phyloP scores from a whole-genome alignment of 2,329 filamentous ascomycete species.

The Cercospora nicotianae region DNA sequence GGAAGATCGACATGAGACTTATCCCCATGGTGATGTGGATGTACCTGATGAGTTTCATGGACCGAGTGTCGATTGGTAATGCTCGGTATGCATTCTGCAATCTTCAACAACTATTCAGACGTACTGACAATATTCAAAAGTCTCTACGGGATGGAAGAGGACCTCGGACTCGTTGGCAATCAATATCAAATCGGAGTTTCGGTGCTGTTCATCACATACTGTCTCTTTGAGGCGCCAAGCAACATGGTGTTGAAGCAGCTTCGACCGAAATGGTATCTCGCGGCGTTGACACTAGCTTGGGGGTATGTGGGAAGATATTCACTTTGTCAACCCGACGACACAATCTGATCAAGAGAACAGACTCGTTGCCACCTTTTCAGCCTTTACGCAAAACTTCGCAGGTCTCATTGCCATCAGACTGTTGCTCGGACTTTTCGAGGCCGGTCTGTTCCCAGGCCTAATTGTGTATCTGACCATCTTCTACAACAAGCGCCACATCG shows the following conservation, averaged over 20 bases:
- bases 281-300: conserved; percentile 14
- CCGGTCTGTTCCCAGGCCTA: conserved; percentile 22
- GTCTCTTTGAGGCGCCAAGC: conserved; percentile 14
- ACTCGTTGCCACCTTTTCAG: conserved; percentile 17
- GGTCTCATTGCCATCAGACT: conserved; percentile 17
- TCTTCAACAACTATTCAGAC: too few relatives aligned
- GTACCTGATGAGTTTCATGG: conserved; percentile 75
- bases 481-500: conserved; percentile 71
- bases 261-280: conserved; percentile 15
- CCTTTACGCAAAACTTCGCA: conserved; percentile 10
- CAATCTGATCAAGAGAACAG: not conserved
- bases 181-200: conserved; percentile 23
- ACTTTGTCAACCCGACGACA: not conserved
- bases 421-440: conserved; percentile 22
- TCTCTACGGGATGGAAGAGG: conserved; percentile 16
- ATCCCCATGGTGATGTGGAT: conserved; percentile 70
- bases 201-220: conserved; percentile 27
- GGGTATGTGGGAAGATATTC: not conserved
- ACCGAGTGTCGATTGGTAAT: conserved; percentile 31
- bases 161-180: conserved; percentile 14
- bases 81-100: not conserved
- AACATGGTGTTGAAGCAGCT: conserved; percentile 22
- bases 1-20: conserved; percentile 68
- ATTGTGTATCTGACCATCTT: conserved; percentile 66
- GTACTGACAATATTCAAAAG: not conserved